These are phyloP conservation scores for Tolypocladium cylindrosporum DNA, from an alignment of 2,329 filamentous ascomycete genomes.

Conservation along the genomic window DNA sequence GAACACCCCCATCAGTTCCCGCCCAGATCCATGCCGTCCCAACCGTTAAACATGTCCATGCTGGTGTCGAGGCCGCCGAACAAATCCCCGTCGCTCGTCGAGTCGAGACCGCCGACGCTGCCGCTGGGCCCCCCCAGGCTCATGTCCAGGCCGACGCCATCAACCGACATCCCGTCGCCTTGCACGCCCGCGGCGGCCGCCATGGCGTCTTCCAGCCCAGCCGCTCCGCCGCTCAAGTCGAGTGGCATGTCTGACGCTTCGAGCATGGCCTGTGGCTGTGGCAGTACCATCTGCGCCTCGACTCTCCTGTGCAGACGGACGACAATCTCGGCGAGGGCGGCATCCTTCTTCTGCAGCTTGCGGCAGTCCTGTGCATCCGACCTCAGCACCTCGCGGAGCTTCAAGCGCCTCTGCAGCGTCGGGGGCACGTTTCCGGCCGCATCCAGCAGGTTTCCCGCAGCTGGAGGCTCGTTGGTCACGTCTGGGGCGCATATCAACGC, in stretches of 20 bases:
- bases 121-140: slow-evolving; percentile 26
- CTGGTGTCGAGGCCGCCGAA: slow-evolving; percentile 27
- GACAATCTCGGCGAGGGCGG: slow-evolving; percentile 47
- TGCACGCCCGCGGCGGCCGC: slow-evolving; percentile 30
- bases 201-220: slow-evolving; percentile 29
- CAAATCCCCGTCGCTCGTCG: slow-evolving; percentile 25
- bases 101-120: slow-evolving; percentile 18
- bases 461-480: slow-evolving; percentile 32
- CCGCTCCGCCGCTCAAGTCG: slow-evolving; percentile 26
- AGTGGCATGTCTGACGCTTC: slow-evolving; percentile 30
- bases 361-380: slow-evolving; percentile 48
- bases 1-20: background rate
- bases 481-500: slow-evolving; percentile 61
- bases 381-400: slow-evolving; percentile 50
- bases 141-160: slow-evolving; percentile 35
- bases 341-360: slow-evolving; percentile 45
- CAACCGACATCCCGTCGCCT: slow-evolving; percentile 28
- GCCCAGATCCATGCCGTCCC: slow-evolving; percentile 25
- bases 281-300: slow-evolving; percentile 50
- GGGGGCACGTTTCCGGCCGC: slow-evolving; percentile 23
- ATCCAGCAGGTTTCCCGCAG: slow-evolving; percentile 19
- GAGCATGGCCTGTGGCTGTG: slow-evolving; percentile 30
- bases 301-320: slow-evolving; percentile 55
- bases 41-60: slow-evolving; percentile 35
- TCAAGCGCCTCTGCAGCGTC: slow-evolving; percentile 36